Percentiles rank a stretch among this genome's conserved stretches.
Evolutionary conservation across 2,329 filamentous ascomycete species (phyloP).

Genomic region (Fusarium sulawesiense): DNA sequence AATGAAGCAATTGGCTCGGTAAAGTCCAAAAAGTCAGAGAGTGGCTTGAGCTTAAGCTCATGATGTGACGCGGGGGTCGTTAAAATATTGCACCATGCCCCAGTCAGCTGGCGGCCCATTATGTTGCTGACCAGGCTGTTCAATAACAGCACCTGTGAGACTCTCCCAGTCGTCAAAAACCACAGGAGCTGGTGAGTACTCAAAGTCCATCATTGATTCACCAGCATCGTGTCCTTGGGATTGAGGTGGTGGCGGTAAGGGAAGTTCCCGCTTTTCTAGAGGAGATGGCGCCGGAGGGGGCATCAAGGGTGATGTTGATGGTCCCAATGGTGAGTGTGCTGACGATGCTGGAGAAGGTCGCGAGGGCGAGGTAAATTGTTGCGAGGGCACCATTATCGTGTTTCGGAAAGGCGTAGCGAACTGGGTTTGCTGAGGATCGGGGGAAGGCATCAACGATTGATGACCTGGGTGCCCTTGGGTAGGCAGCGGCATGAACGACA

Average conservation of each 20-base stretch:
- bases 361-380: slow-evolving; percentile 44
- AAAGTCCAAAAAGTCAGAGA: slow-evolving; percentile 36
- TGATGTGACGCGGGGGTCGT: slow-evolving; percentile 49
- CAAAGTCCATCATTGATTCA: slow-evolving; percentile 57
- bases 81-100: slow-evolving; percentile 53
- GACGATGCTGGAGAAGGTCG: slow-evolving; percentile 51
- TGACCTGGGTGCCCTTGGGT: slow-evolving; percentile 47
- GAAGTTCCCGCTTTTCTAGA: slow-evolving; percentile 53
- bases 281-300: slow-evolving; percentile 47
- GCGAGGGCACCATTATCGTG: slow-evolving; percentile 50
- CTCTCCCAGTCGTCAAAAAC: slow-evolving; percentile 58
- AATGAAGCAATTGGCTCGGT: slow-evolving; percentile 33
- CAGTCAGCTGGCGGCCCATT: slow-evolving; percentile 42
- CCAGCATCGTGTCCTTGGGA: slow-evolving; percentile 36
- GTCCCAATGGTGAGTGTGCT: slow-evolving; percentile 49
- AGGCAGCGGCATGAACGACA: slow-evolving; percentile 50
- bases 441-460: slow-evolving; percentile 47
- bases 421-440: slow-evolving; percentile 46
- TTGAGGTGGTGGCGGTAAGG: slow-evolving; percentile 47
- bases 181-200: slow-evolving; percentile 54
- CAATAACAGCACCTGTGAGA: slow-evolving; percentile 51
- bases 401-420: slow-evolving; percentile 49
- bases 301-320: slow-evolving; percentile 50
- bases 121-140: slow-evolving; percentile 47
- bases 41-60: slow-evolving; percentile 35